Conservation (phyloP, 108 stramenopile species). For the Cyclotella sp. region DNA sequence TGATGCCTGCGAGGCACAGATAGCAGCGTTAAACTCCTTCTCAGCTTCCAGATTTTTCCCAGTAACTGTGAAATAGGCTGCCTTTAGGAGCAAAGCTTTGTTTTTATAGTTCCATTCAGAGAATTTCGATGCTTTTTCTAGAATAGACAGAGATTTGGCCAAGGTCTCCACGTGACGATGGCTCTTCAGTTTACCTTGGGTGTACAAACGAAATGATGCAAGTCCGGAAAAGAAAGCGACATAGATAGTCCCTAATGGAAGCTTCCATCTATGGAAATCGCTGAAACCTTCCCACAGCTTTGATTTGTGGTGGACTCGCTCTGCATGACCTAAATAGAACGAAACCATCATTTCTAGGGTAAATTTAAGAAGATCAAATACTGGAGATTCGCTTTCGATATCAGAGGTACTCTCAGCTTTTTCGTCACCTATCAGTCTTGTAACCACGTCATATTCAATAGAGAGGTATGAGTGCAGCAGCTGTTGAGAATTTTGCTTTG, state of each 20-base stretch:
- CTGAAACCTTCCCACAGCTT: no score
- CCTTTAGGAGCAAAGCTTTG: conserved; percentile 19
- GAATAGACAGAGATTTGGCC: not conserved
- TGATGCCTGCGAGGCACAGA: conserved; percentile 10
- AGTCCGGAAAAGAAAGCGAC: not conserved
- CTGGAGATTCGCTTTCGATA: no score
- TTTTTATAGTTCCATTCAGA: conserved; percentile 2
- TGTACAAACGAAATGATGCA: not conserved
- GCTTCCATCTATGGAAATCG: not conserved
- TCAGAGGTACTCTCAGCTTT: no score
- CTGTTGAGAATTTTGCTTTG: not conserved
- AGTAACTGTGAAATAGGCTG: conserved; percentile 10
- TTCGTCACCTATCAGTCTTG: no score
- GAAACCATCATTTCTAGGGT: no score
- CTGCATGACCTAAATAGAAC: no score
- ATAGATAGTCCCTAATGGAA: not conserved
- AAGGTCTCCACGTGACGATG: not conserved
- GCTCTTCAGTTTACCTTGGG: not conserved
- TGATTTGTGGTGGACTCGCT: no score
- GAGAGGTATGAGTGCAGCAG: no score
- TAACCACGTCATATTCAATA: no score
- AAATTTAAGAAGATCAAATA: no score
- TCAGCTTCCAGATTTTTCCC: conserved; percentile 6
- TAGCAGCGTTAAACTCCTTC: conserved; percentile 9
- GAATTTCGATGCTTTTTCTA: not conserved